phyloP scores from a whole-genome alignment of 1,139 yeast genomes.

The Meyerozyma guilliermondii region DNA sequence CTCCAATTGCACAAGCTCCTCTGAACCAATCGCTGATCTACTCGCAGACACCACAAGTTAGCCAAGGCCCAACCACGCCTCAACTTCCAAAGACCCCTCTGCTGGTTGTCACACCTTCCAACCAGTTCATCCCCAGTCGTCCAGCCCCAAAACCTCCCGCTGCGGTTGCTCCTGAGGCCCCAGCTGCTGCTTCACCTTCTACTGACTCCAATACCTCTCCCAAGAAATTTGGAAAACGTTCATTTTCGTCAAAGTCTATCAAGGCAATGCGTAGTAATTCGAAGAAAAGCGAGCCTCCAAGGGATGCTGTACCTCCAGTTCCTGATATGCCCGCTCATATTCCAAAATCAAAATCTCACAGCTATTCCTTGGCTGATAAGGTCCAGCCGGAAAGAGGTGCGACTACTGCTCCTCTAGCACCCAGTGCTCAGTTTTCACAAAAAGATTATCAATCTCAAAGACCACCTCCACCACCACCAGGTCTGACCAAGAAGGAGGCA shows the following conservation, averaged over 20 bases:
- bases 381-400: slow-evolving; percentile 21
- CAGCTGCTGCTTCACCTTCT: slow-evolving; percentile 7
- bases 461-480: slow-evolving; percentile 13
- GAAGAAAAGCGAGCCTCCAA: slow-evolving; percentile 11
- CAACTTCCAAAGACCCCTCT: neutral
- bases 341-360: slow-evolving; percentile 44
- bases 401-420: slow-evolving; percentile 38
- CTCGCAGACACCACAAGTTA: slow-evolving; percentile 62
- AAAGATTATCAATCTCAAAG: slow-evolving; percentile 28
- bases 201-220: slow-evolving; percentile 11
- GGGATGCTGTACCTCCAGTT: slow-evolving; percentile 9
- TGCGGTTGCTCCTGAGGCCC: slow-evolving; percentile 8
- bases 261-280: slow-evolving; percentile 24
- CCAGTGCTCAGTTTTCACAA: slow-evolving; percentile 25
- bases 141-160: slow-evolving; percentile 61
- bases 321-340: slow-evolving; percentile 14
- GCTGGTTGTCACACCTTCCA: slow-evolving; percentile 17
- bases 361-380: slow-evolving; percentile 29
- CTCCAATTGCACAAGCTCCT: slow-evolving; percentile 20
- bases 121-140: slow-evolving; percentile 57
- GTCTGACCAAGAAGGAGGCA: slow-evolving; percentile 11
- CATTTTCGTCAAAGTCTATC: slow-evolving; percentile 37
- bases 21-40: slow-evolving; percentile 18
- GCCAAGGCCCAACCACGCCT: slow-evolving; percentile 14
- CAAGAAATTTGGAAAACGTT: slow-evolving; percentile 22